These are phyloP conservation scores for Psilocybe subaeruginosa DNA, from an alignment of 768 basidiomycete genomes.

Conservation along the genomic window DNA sequence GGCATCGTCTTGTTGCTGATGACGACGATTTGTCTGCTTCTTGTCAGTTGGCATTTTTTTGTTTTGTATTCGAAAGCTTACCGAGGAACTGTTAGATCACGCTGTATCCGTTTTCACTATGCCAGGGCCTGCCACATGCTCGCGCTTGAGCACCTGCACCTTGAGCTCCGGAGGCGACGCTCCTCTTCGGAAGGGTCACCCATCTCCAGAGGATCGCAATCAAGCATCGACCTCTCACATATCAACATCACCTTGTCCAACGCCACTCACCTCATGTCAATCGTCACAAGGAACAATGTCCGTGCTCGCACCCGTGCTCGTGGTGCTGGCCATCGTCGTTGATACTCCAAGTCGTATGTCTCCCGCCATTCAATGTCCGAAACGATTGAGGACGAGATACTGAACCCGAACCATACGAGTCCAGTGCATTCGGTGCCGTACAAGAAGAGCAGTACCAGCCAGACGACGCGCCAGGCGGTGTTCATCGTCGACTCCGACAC, in stretches of 20 bases:
- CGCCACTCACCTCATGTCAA: slow-evolving; percentile 50
- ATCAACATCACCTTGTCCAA: slow-evolving; percentile 61
- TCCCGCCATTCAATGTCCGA: slow-evolving; percentile 76
- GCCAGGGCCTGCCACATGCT: slow-evolving; percentile 49
- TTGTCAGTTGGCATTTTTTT: slow-evolving; percentile 40
- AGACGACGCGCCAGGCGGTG: slow-evolving; percentile 43
- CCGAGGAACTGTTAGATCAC: slow-evolving; percentile 28
- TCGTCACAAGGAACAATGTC: slow-evolving; percentile 30
- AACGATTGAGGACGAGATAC: slow-evolving; percentile 75
- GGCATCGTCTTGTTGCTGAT: slow-evolving; percentile 62
- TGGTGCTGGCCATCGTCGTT: slow-evolving; percentile 72
- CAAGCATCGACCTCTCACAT: slow-evolving; percentile 73
- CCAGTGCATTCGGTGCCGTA: slow-evolving; percentile 13
- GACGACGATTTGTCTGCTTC: slow-evolving; percentile 62
- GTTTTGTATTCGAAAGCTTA: no score
- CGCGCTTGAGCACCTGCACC: slow-evolving; percentile 71
- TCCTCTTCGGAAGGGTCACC: slow-evolving; percentile 72
- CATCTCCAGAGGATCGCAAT: slow-evolving; percentile 72
- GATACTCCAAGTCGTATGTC: slow-evolving; percentile 63
- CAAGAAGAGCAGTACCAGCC: slow-evolving; percentile 36
- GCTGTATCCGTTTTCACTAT: slow-evolving; percentile 63
- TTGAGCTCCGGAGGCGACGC: slow-evolving; percentile 71
- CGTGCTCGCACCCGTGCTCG: slow-evolving; percentile 44
- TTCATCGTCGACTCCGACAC: slow-evolving; percentile 63
- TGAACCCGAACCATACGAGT: slow-evolving; percentile 26